phyloP scores from a whole-genome alignment of 73 alveolate genomes.

The Uronychia binucleata region DNA sequence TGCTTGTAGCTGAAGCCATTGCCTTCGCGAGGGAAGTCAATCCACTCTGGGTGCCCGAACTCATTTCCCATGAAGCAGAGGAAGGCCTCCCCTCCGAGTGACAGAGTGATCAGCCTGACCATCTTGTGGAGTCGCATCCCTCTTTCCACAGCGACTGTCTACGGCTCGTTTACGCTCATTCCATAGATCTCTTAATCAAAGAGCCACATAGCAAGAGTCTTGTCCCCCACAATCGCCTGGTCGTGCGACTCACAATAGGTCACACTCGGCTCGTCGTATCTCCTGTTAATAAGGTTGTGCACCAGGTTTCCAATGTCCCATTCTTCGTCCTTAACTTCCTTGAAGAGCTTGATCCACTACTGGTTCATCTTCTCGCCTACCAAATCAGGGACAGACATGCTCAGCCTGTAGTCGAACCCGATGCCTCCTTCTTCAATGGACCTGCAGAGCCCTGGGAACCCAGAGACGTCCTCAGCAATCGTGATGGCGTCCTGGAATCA shows the following conservation, averaged over 20 bases:
- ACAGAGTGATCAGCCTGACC: conserved; percentile 92
- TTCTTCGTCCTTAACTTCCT: conserved; percentile 93
- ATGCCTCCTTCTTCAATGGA: conserved; percentile 97
- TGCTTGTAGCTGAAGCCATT: conserved; percentile 95
- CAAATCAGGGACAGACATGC: conserved; percentile 96
- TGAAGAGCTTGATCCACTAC: conserved; percentile 77
- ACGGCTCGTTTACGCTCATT: conserved; percentile 69
- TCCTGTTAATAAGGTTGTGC: conserved; percentile 87
- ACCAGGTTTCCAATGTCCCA: conserved; percentile 95
- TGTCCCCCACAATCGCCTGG: conserved; percentile 97
- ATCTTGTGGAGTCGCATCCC: conserved; percentile 97
- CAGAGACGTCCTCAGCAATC: conserved; percentile 98
- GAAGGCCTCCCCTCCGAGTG: conserved; percentile 97
- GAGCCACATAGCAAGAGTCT: conserved; percentile 95
- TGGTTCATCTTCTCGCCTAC: not conserved
- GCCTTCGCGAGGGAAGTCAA: conserved; percentile 99
- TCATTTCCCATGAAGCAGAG: conserved; percentile 99
- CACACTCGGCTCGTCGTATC: conserved; percentile 92
- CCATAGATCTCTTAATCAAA: conserved; percentile 92
- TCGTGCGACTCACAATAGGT: conserved; percentile 98
- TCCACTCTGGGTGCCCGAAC: conserved; percentile 99
- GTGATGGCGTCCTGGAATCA: conserved; percentile 80
- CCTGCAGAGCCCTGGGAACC: conserved; percentile 97
- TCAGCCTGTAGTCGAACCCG: conserved; percentile 97
- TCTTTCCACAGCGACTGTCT: conserved; percentile 83